Evolutionary conservation across 169 alveolate species (phyloP).

Genomic region (Cryptosporidium baileyi): DNA sequence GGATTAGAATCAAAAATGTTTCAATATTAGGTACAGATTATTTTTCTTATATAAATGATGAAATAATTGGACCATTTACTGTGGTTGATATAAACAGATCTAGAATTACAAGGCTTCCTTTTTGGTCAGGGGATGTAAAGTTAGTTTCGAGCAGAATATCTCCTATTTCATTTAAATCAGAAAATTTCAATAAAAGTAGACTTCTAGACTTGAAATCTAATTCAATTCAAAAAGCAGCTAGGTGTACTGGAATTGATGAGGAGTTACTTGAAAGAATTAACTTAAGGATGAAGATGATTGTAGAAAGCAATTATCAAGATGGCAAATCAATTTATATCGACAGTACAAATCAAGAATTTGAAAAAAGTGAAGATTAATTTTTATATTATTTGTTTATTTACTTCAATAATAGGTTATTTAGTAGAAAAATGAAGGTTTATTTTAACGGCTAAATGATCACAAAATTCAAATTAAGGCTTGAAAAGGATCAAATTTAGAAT

Average conservation of each 20-base stretch:
- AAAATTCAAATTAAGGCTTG: no score
- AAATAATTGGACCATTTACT: constrained; percentile 48
- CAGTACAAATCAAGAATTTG: no score
- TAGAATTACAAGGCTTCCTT: constrained; percentile 65
- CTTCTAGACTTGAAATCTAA: neutral
- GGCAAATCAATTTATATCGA: neutral
- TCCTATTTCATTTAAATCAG: constrained; percentile 18
- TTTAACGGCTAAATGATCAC: no score
- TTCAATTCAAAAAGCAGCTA: neutral
- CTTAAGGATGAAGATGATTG: neutral
- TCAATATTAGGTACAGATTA: constrained; percentile 1
- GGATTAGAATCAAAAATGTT: constrained; percentile 58
- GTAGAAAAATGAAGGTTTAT: no score
- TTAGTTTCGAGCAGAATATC: constrained; percentile 18
- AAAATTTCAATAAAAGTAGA: neutral
- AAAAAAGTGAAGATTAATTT: no score
- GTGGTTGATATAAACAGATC: constrained; percentile 51
- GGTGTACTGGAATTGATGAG: neutral
- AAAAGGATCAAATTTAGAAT: no score
- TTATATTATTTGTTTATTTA: no score
- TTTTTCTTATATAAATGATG: constrained; percentile 5
- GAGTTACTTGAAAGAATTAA: neutral
- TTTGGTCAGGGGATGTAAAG: constrained; percentile 69
- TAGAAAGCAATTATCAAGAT: neutral
- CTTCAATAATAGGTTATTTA: no score